Evolutionary conservation across 768 basidiomycete species (phyloP).

Genomic region (Coprinopsis marcescibilis): DNA sequence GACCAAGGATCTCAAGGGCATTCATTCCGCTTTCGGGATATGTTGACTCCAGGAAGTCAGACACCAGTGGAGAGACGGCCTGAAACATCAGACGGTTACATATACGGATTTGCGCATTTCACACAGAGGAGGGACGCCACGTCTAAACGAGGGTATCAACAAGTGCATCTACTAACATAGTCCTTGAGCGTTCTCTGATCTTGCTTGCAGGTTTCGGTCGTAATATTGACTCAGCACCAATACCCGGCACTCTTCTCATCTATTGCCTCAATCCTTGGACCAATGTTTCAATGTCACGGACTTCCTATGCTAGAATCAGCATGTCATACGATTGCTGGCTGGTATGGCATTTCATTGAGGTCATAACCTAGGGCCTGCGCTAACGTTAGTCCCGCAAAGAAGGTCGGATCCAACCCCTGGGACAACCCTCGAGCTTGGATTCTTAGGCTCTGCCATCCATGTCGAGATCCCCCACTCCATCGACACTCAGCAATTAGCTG

Average conservation of each 20-base stretch:
- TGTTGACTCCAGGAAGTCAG: conserved; percentile 23
- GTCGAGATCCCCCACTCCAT: conserved; percentile 62
- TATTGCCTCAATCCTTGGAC: conserved; percentile 62
- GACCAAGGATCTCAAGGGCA: conserved; percentile 80
- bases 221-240: conserved; percentile 73
- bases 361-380: background rate
- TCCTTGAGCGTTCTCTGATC: background rate
- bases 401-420: conserved; percentile 78
- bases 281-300: conserved; percentile 67
- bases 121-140: conserved; percentile 58
- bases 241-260: conserved; percentile 81
- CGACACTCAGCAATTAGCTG: conserved; percentile 71
- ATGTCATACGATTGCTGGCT: conserved; percentile 78
- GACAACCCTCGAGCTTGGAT: conserved; percentile 67
- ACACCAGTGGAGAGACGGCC: conserved; percentile 26
- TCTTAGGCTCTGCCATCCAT: conserved; percentile 71
- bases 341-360: conserved; percentile 43
- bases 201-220: conserved; percentile 63
- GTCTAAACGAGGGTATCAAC: conserved; percentile 75
- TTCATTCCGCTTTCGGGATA: conserved; percentile 77
- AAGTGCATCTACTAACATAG: conserved; percentile 36
- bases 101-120: conserved; percentile 78
- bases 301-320: conserved; percentile 79
- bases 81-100: conserved; percentile 51
- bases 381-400: conserved; percentile 33